phyloP scores from a whole-genome alignment of 768 basidiomycete genomes.

The Lentinus brumalis region DNA sequence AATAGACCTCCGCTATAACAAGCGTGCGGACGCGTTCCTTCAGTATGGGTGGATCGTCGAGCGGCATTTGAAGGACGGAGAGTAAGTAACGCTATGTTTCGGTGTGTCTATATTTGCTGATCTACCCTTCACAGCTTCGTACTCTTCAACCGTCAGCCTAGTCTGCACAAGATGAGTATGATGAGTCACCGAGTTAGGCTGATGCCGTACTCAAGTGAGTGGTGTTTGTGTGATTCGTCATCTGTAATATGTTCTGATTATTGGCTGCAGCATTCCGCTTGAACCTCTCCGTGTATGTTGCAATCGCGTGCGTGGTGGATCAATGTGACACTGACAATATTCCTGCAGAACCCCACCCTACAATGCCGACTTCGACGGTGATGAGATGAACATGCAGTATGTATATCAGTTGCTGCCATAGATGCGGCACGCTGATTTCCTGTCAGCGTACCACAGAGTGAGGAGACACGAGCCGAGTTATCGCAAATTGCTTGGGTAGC shows the following conservation, averaged over 20 bases:
- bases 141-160: constrained; percentile 97
- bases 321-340: constrained; percentile 23
- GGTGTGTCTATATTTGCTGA: neutral
- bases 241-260: constrained; percentile 5
- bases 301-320: constrained; percentile 19
- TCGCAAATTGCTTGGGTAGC: constrained; percentile 99
- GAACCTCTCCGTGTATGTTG: constrained; percentile 92
- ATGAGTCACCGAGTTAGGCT: constrained; percentile 98
- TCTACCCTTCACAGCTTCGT: constrained; percentile 58
- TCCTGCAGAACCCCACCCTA: constrained; percentile 84
- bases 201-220: constrained; percentile 97
- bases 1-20: constrained; percentile 96
- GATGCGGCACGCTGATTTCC: constrained; percentile 4
- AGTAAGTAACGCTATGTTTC: constrained; percentile 59
- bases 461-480: constrained; percentile 97
- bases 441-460: constrained; percentile 90
- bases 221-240: neutral
- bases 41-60: constrained; percentile 99
- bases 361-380: constrained; percentile 99
- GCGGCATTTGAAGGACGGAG: constrained; percentile 96
- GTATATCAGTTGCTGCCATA: constrained; percentile 36
- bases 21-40: constrained; percentile 90
- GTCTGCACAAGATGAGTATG: constrained; percentile 99
- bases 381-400: constrained; percentile 99
- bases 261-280: constrained; percentile 80